These are phyloP conservation scores for Sugiyamaella grinbergsii DNA, from an alignment of 1,139 yeast species.

Conservation along the genomic window DNA sequence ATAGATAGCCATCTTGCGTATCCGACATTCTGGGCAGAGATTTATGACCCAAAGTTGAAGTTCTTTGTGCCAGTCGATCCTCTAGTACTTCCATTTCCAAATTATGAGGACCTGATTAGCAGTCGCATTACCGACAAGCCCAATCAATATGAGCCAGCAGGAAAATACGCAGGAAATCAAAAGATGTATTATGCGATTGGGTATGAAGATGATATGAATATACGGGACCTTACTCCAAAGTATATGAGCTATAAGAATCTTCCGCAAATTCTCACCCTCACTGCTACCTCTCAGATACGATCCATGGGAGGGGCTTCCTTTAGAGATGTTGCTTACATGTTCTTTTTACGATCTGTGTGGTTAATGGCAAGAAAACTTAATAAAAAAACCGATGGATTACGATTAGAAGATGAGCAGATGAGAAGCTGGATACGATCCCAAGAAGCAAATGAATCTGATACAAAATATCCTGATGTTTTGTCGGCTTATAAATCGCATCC, in stretches of 20 bases:
- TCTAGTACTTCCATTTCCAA: constrained; percentile 61
- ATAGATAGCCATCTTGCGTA: constrained; percentile 36
- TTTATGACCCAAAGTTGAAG: constrained; percentile 66
- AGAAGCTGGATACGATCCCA: constrained; percentile 54
- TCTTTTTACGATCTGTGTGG: constrained; percentile 36
- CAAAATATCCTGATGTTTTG: constrained; percentile 60
- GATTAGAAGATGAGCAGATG: constrained; percentile 54
- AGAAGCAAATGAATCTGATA: constrained; percentile 66
- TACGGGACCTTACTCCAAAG: constrained; percentile 70
- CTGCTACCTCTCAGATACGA: constrained; percentile 3
- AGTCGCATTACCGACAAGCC: constrained; percentile 11
- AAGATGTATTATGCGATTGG: constrained; percentile 58
- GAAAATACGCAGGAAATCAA: constrained; percentile 19
- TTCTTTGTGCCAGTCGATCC: constrained; percentile 80
- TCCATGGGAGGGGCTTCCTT: constrained; percentile 10
- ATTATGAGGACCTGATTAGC: constrained; percentile 45
- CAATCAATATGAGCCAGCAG: constrained; percentile 20
- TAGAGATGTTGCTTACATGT: constrained; percentile 56
- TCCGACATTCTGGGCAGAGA: constrained; percentile 82
- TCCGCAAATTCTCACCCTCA: constrained; percentile 15
- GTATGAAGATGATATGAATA: constrained; percentile 61
- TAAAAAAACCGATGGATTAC: constrained; percentile 40
- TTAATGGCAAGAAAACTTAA: not conserved
- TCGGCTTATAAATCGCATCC: constrained; percentile 77
- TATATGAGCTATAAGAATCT: constrained; percentile 64